Evolutionary conservation across 2,329 filamentous ascomycete species (phyloP), one percentile per base, ranked within the genome.

Genomic region (Sporothrix pseudoabietina): DNA sequence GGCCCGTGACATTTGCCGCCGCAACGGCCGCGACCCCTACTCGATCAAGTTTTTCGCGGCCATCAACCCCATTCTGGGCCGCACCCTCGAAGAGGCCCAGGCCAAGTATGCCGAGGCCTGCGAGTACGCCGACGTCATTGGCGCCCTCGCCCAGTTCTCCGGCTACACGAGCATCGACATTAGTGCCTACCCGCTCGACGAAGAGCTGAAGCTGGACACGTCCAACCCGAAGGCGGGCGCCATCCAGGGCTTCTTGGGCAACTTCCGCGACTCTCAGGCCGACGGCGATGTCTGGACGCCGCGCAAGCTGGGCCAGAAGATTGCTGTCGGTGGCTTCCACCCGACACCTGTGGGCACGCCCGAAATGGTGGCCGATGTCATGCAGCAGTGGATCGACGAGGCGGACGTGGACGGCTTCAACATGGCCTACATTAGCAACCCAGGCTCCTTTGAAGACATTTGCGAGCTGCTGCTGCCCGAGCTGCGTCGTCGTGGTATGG

Each of bases 361-460:
- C 0, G 79, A 84, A 22, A 87, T 88, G 76, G 90, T 93, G 1
- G 91, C 89, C 0, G 90, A 93, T 78, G 85, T 87, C 47, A 83
- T 94, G 74, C 89, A 93, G 80, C 81, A 83, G 0, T 93, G 91
- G 90, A 83, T 93, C 0, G 78, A 83, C 8, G 90, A 92, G 78
- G 90, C 89, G 0, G 91, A 92, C 76, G 86, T 93, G 0, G 91
- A 93, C 78, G 91, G 91, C 0, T 94, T 94, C 81, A 94, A 94
- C 78, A 86, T 93, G 79, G 90, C 78, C 4, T 63, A 71, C 41
- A 72, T 71, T 16, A 72, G 61, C 10, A 70, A 90, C 90, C 0
- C 85, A 86, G 55, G 89, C 88, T 63, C 55, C 0, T 92, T 92
- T 78, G 86, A 90, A 72, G 90, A 92, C 75, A 85, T 92, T 0